phyloP scores from a whole-genome alignment of 1,284 basidiomycete species.

The Puccinia horiana region DNA sequence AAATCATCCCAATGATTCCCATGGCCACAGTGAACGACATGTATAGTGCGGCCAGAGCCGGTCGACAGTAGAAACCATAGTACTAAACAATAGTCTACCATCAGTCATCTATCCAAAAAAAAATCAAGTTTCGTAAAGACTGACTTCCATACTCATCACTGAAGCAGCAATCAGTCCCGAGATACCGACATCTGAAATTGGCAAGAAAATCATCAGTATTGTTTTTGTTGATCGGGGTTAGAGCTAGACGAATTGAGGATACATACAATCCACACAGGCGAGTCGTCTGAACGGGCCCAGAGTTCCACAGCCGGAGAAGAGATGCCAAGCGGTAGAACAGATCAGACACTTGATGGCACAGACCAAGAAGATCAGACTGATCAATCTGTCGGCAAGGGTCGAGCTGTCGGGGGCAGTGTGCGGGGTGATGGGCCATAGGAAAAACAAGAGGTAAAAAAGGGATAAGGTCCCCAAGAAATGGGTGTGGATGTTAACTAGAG shows the following conservation, averaged over 20 bases:
- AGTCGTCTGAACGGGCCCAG: conserved; percentile 42
- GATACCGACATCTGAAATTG: conserved; percentile 35
- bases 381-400: conserved; percentile 16
- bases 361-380: conserved; percentile 39
- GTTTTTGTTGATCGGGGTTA: neutral
- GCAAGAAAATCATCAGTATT: neutral
- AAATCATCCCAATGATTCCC: conserved; percentile 47
- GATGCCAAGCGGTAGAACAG: conserved; percentile 47
- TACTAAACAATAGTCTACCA: conserved; percentile 11
- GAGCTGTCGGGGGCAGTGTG: conserved; percentile 34
- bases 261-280: conserved; percentile 47
- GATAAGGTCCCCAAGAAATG: conserved; percentile 39
- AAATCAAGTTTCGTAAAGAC: neutral
- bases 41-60: conserved; percentile 15
- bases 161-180: conserved; percentile 46
- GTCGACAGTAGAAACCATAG: conserved; percentile 47
- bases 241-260: neutral
- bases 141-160: conserved; percentile 33
- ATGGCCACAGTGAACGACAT: conserved; percentile 34
- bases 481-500: conserved; percentile 46
- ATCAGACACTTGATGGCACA: conserved; percentile 48
- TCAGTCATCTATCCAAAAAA: neutral
- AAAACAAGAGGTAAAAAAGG: conserved; percentile 42
- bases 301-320: conserved; percentile 44
- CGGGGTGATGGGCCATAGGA: conserved; percentile 43